A percentile compares a stretch with the other conserved stretches of the same genome.
These are phyloP conservation scores for Pseudonitzschia pungens DNA, from an alignment of 108 stramenopile genomes.

Conservation along the genomic window DNA sequence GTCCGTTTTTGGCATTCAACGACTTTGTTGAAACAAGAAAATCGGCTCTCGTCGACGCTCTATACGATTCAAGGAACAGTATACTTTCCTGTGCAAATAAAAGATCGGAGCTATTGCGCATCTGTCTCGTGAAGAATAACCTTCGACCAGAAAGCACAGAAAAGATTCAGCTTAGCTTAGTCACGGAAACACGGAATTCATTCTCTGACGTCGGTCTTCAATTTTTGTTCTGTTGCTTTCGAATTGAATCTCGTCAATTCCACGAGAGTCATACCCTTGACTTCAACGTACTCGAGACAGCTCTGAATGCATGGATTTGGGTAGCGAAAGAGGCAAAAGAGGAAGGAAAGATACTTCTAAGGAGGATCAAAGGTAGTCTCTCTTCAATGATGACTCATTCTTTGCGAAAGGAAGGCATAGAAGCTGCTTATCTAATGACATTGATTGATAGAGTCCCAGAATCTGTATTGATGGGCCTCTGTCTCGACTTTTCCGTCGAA, in stretches of 20 bases:
- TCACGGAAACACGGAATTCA: not conserved
- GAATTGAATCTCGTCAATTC: not conserved
- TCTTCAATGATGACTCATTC: not conserved
- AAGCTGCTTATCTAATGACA: constrained; percentile 4
- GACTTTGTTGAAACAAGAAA: not conserved
- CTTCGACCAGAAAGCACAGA: not conserved
- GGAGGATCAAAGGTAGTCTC: not conserved
- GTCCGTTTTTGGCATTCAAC: constrained; percentile 12
- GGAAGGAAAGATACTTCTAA: not conserved
- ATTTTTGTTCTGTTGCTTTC: constrained; percentile 6
- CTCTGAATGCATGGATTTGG: constrained; percentile 9
- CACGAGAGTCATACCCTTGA: not conserved
- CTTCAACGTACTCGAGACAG: constrained; percentile 1
- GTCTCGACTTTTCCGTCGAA: constrained; percentile 19
- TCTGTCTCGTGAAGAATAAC: constrained; percentile 5
- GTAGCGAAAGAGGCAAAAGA: constrained; percentile 1
- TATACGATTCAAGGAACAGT: not conserved
- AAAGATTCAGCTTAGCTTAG: constrained; percentile 17
- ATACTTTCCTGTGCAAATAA: not conserved
- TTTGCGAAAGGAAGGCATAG: not conserved
- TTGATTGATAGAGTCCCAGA: constrained; percentile 1
- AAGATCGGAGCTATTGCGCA: constrained; percentile 5
- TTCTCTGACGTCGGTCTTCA: constrained; percentile 4
- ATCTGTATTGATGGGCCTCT: not conserved
- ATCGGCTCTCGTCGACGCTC: not conserved